A percentile compares a stretch with the other conserved stretches of the same genome.
Conservation (phyloP, 768 basidiomycete genomes). For the Russula olivacea region DNA sequence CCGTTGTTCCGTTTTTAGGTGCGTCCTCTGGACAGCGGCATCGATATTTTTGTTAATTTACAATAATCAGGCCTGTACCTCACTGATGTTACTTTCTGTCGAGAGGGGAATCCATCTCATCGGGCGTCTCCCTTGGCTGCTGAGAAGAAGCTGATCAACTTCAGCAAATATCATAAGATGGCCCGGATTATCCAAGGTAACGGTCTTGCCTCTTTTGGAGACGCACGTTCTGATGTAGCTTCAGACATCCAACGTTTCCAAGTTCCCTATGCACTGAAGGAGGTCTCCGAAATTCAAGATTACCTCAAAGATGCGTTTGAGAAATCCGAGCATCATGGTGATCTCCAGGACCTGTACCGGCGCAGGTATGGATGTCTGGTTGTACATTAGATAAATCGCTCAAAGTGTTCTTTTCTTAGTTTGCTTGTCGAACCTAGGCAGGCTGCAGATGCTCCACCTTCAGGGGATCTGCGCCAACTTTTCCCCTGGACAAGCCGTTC, state of each 20-base stretch:
- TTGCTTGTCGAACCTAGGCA: slow-evolving; percentile 81
- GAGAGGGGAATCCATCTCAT: slow-evolving; percentile 87
- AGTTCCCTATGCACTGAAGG: slow-evolving; percentile 76
- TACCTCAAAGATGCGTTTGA: slow-evolving; percentile 72
- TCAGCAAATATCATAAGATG: slow-evolving; percentile 93
- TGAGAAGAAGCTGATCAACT: slow-evolving; percentile 82
- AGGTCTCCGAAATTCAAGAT: slow-evolving; percentile 82
- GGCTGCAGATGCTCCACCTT: slow-evolving; percentile 58
- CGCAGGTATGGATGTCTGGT: slow-evolving; percentile 52
- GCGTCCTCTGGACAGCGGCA: slow-evolving; percentile 26
- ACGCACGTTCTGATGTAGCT: slow-evolving; percentile 3
- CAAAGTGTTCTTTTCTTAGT: slow-evolving; percentile 35
- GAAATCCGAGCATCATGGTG: slow-evolving; percentile 68
- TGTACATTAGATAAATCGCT: slow-evolving; percentile 16
- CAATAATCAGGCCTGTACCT: slow-evolving; percentile 62
- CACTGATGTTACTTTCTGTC: slow-evolving; percentile 91
- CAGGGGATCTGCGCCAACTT: slow-evolving; percentile 67
- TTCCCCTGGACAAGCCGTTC: slow-evolving; percentile 65
- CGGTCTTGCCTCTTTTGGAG: slow-evolving; percentile 11
- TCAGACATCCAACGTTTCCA: slow-evolving; percentile 92
- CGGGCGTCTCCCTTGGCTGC: slow-evolving; percentile 72
- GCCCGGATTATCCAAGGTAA: slow-evolving; percentile 77
- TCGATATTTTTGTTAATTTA: slow-evolving; percentile 10
- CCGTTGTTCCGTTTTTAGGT: slow-evolving; percentile 95
- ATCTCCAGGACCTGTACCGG: slow-evolving; percentile 79